A percentile compares a stretch with the other conserved stretches of the same genome.
phyloP scores from a whole-genome alignment of 768 basidiomycete species.

The Chiua virens region DNA sequence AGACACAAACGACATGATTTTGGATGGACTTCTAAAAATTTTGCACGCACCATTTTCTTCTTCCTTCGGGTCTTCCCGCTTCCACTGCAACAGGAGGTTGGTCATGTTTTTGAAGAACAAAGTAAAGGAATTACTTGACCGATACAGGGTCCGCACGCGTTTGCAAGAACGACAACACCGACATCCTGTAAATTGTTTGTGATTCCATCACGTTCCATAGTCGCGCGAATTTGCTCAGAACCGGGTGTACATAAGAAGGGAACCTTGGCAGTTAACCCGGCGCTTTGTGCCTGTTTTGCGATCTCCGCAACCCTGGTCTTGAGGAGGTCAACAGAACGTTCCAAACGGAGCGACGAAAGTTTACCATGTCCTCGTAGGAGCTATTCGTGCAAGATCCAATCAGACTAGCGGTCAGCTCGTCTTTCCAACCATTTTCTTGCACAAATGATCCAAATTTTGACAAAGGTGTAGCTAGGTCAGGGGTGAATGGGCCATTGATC shows the following conservation, averaged over 20 bases:
- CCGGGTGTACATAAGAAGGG: slow-evolving; percentile 89
- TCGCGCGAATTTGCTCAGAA: slow-evolving; percentile 95
- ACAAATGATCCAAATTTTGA: slow-evolving; percentile 85
- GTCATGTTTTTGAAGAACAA: not conserved
- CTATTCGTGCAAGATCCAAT: slow-evolving; percentile 99
- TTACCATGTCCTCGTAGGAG: slow-evolving; percentile 93
- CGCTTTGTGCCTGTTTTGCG: slow-evolving; percentile 83
- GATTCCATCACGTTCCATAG: slow-evolving; percentile 92
- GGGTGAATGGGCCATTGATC: slow-evolving; percentile 97
- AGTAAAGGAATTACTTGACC: slow-evolving; percentile 63
- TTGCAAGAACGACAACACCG: slow-evolving; percentile 93
- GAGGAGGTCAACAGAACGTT: slow-evolving; percentile 4
- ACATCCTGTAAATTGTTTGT: slow-evolving; percentile 80
- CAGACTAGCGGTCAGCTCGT: slow-evolving; percentile 84
- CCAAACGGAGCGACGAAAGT: not conserved
- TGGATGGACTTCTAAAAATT: not conserved
- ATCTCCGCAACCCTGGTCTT: slow-evolving; percentile 91
- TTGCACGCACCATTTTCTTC: slow-evolving; percentile 80
- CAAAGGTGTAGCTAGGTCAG: slow-evolving; percentile 91
- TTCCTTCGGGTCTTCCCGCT: slow-evolving; percentile 80
- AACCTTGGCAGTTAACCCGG: slow-evolving; percentile 78
- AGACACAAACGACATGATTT: slow-evolving; percentile 3
- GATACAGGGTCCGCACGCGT: slow-evolving; percentile 98
- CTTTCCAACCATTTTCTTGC: slow-evolving; percentile 87
- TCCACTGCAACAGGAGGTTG: slow-evolving; percentile 61